Conservation (phyloP, 148 eudicot genomes). For the Rhododendron ferrugineum region DNA sequence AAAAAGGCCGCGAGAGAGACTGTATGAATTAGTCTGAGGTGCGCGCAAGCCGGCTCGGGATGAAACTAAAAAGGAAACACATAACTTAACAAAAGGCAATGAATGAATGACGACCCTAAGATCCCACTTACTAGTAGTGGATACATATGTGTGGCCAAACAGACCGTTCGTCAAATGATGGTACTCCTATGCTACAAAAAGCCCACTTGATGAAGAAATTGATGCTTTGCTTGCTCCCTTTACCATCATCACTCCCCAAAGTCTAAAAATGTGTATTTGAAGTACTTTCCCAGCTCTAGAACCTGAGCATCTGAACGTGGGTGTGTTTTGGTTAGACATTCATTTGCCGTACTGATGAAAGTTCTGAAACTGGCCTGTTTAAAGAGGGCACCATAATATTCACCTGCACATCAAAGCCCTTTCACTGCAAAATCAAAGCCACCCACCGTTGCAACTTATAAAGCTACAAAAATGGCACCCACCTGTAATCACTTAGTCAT, state of each 20-base stretch:
- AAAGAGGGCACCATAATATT: not conserved
- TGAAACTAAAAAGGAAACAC: not conserved
- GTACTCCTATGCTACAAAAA: not conserved
- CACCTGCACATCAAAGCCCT: not conserved
- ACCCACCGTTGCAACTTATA: too few relatives aligned
- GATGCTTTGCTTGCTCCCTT: not conserved
- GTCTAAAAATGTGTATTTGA: not conserved
- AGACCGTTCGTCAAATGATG: not conserved
- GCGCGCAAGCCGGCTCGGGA: too few relatives aligned
- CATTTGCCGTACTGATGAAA: not conserved
- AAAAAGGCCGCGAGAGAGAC: too few relatives aligned
- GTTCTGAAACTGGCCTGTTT: not conserved
- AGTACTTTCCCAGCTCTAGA: not conserved
- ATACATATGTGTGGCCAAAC: too few relatives aligned
- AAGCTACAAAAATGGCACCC: too few relatives aligned
- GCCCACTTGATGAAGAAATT: not conserved
- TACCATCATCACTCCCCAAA: not conserved
- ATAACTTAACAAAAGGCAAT: not conserved
- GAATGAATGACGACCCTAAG: not conserved
- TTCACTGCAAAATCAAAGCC: not conserved
- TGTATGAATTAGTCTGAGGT: too few relatives aligned
- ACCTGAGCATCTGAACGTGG: not conserved
- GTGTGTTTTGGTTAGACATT: not conserved
- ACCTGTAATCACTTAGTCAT: too few relatives aligned
- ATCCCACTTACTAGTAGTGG: not conserved